Percentiles rank a stretch among this genome's conserved stretches.
Evolutionary conservation across 2,329 filamentous ascomycete genomes (phyloP).

Genomic region (Gremmenia infestans): DNA sequence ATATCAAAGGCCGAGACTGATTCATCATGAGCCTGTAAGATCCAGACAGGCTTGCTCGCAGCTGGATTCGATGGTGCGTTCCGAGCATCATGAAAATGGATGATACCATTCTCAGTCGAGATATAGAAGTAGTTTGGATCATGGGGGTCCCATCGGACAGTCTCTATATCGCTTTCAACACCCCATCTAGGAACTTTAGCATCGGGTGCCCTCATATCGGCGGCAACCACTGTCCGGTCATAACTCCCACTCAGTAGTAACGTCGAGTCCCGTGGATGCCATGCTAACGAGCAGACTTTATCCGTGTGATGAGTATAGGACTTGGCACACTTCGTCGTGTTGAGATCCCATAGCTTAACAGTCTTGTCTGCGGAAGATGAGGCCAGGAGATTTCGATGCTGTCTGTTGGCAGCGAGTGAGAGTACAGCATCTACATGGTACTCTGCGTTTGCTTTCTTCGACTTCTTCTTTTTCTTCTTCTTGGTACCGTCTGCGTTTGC

Average conservation of each 20-base stretch:
- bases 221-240: slow-evolving; percentile 88
- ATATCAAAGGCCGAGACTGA: slow-evolving; percentile 89
- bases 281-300: slow-evolving; percentile 94
- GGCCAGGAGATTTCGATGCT: slow-evolving; percentile 89
- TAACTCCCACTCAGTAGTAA: slow-evolving; percentile 90
- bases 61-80: slow-evolving; percentile 68
- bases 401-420: slow-evolving; percentile 83
- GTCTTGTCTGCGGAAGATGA: slow-evolving; percentile 96
- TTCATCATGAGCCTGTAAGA: slow-evolving; percentile 90
- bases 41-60: slow-evolving; percentile 83
- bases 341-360: slow-evolving; percentile 95
- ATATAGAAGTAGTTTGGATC: slow-evolving; percentile 92
- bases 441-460: slow-evolving; percentile 79
- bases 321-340: slow-evolving; percentile 87
- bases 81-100: slow-evolving; percentile 88
- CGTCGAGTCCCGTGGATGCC: slow-evolving; percentile 84
- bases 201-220: slow-evolving; percentile 91
- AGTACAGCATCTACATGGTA: slow-evolving; percentile 95
- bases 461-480: slow-evolving; percentile 87
- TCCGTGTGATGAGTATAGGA: slow-evolving; percentile 95
- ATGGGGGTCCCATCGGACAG: slow-evolving; percentile 87
- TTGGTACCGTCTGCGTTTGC: slow-evolving; percentile 48
- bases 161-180: slow-evolving; percentile 93
- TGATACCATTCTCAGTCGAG: slow-evolving; percentile 83
- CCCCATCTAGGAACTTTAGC: slow-evolving; percentile 80